phyloP scores from a whole-genome alignment of 1,284 basidiomycete species.

The Porogramme epimiltina region DNA sequence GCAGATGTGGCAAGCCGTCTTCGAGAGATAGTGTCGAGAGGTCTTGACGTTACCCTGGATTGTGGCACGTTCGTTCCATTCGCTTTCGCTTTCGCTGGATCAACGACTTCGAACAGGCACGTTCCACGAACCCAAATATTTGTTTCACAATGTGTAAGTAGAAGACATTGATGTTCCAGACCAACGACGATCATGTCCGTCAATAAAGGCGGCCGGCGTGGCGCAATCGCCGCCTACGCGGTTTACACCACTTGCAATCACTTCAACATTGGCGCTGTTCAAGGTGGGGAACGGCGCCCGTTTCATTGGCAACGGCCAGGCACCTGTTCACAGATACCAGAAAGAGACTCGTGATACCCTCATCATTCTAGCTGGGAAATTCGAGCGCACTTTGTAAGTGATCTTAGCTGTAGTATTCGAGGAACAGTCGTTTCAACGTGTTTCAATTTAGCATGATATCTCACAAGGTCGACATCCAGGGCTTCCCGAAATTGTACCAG shows the following conservation, averaged over 20 bases:
- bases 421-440: too few species aligned
- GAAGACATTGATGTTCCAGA: slow-evolving; percentile 75
- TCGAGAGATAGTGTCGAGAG: slow-evolving; percentile 63
- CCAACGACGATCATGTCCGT: slow-evolving; percentile 69
- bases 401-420: too few species aligned
- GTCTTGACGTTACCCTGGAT: slow-evolving; percentile 65
- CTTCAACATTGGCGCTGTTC: slow-evolving; percentile 73
- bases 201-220: slow-evolving; percentile 64
- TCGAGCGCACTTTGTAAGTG: slow-evolving; percentile 69
- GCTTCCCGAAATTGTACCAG: slow-evolving; percentile 56
- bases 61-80: slow-evolving; percentile 32
- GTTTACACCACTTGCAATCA: slow-evolving; percentile 70
- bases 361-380: slow-evolving; percentile 66
- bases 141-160: slow-evolving; percentile 70
- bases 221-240: slow-evolving; percentile 65
- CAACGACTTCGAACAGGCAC: slow-evolving; percentile 40
- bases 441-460: slow-evolving; percentile 49
- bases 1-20: slow-evolving; percentile 60
- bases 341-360: slow-evolving; percentile 66
- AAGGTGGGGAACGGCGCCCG: slow-evolving; percentile 81
- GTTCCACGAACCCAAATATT: slow-evolving; percentile 71
- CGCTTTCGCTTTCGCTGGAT: background rate
- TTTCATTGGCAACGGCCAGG: slow-evolving; percentile 73
- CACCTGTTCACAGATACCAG: slow-evolving; percentile 78
- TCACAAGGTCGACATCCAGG: slow-evolving; percentile 66